These are phyloP conservation scores for Basidioascus undulatus DNA, from an alignment of 768 basidiomycete species.

Conservation along the genomic window DNA sequence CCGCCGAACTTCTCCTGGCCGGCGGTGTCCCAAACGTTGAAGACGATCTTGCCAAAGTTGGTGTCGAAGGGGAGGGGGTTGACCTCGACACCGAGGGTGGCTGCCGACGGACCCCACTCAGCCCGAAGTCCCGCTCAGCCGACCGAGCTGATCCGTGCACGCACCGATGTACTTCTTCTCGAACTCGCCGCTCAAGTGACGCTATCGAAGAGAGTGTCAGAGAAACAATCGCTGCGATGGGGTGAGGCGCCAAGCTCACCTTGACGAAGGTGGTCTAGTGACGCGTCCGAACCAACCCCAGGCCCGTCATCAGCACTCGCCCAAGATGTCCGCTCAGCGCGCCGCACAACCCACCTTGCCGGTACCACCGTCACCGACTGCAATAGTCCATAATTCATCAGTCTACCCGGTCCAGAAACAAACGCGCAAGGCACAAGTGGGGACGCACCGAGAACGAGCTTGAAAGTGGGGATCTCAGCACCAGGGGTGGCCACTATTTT, in stretches of 20 bases:
- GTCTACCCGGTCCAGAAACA: not conserved
- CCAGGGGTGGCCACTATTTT: no score
- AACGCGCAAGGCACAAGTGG: conserved; percentile 16
- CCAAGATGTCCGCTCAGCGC: not conserved
- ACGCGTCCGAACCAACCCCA: no score
- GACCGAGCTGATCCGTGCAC: conserved; percentile 13
- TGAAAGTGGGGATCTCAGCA: conserved; percentile 66
- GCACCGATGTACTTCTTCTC: conserved; percentile 99
- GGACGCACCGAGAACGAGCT: conserved; percentile 82
- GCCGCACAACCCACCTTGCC: conserved; percentile 30
- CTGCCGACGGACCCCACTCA: conserved; percentile 25
- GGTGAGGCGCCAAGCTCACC: conserved; percentile 24
- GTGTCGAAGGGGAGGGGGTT: conserved; percentile 72
- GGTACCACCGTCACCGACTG: conserved; percentile 89
- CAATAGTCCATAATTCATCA: not conserved
- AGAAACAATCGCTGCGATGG: conserved; percentile 6
- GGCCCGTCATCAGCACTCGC: no score
- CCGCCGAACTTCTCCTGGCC: conserved; percentile 99
- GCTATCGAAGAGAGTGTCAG: conserved; percentile 24
- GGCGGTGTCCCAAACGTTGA: conserved; percentile 99
- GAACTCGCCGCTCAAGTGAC: conserved; percentile 97
- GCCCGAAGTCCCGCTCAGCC: not conserved
- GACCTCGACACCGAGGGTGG: conserved; percentile 97
- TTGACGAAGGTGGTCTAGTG: conserved; percentile 85
- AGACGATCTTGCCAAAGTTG: conserved; percentile 96